phyloP scores from a whole-genome alignment of 805 yeast species.

The Sungouiozyma ichnusensis region DNA sequence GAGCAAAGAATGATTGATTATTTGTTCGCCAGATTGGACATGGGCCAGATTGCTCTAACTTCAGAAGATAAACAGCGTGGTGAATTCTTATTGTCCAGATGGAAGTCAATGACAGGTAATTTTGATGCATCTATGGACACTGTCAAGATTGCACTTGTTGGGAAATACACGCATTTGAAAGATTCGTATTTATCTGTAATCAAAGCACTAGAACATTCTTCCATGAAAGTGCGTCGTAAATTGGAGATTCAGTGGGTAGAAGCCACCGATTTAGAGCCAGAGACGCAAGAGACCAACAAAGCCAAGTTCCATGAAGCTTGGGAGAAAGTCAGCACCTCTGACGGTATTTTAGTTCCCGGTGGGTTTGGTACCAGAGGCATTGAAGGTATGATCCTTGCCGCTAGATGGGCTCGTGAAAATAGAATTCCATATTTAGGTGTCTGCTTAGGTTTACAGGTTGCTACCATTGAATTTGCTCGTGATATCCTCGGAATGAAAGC shows the following conservation, averaged over 20 bases:
- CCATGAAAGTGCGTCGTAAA: conserved; percentile 79
- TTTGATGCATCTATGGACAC: conserved; percentile 78
- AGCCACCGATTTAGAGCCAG: conserved; percentile 78
- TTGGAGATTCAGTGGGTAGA: conserved; percentile 94
- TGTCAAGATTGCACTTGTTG: conserved; percentile 92
- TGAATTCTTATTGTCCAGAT: conserved; percentile 52
- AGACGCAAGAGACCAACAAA: conserved; percentile 50
- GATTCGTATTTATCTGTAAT: conserved; percentile 93
- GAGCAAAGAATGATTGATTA: conserved; percentile 78
- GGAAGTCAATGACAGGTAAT: conserved; percentile 70
- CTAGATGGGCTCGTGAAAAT: conserved; percentile 96
- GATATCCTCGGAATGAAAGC: conserved; percentile 56
- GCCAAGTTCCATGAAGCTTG: conserved; percentile 87
- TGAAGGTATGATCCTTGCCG: conserved; percentile 96
- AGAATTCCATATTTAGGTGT: conserved; percentile 91
- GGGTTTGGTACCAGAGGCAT: conserved; percentile 97
- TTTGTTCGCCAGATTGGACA: conserved; percentile 55
- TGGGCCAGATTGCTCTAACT: conserved; percentile 39
- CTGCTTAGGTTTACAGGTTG: conserved; percentile 94
- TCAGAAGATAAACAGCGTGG: conserved; percentile 55
- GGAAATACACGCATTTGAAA: conserved; percentile 91
- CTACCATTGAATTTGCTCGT: conserved; percentile 88
- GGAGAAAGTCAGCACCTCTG: conserved; percentile 87
- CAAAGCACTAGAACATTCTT: conserved; percentile 89
- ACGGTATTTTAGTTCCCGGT: conserved; percentile 96